A percentile compares a stretch with the other conserved stretches of the same genome.
These are phyloP conservation scores for Trypanosoma vivax DNA, from an alignment of 208 protist species.

Conservation along the genomic window DNA sequence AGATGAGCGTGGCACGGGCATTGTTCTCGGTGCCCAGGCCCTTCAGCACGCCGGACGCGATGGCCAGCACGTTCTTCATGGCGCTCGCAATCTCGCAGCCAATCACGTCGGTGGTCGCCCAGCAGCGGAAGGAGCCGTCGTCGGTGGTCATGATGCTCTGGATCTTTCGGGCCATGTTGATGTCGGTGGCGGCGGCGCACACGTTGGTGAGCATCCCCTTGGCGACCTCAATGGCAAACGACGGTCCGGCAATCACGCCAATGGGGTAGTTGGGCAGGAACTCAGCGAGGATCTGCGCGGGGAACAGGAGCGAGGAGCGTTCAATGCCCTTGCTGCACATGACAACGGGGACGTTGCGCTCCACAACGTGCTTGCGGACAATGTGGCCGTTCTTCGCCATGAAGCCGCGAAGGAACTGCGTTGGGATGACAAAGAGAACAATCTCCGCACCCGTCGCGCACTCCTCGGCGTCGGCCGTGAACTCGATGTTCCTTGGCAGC, in stretches of 20 bases:
- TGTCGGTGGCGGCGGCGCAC: slow-evolving; percentile 47
- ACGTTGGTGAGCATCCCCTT: slow-evolving; percentile 73
- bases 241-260: slow-evolving; percentile 76
- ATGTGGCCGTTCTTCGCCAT: slow-evolving; percentile 37
- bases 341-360: slow-evolving; percentile 45
- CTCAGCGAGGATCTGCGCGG: slow-evolving; percentile 69
- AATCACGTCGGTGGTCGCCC: slow-evolving; percentile 70
- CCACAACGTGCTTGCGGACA: slow-evolving; percentile 34
- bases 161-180: slow-evolving; percentile 48
- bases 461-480: slow-evolving; percentile 43
- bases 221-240: slow-evolving; percentile 88
- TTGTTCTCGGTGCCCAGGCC: slow-evolving; percentile 72
- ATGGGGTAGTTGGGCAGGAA: slow-evolving; percentile 54
- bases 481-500: slow-evolving; percentile 58
- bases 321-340: slow-evolving; percentile 86
- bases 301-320: slow-evolving; percentile 67
- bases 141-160: slow-evolving; percentile 72
- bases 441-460: slow-evolving; percentile 55
- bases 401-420: slow-evolving; percentile 79
- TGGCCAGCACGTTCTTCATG: slow-evolving; percentile 89
- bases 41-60: slow-evolving; percentile 63
- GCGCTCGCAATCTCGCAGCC: slow-evolving; percentile 87
- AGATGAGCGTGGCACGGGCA: slow-evolving; percentile 75
- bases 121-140: slow-evolving; percentile 74
- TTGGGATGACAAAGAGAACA: slow-evolving; percentile 80